Conservation (phyloP, 345 rosid species). For the Boechera divaricarpa region DNA sequence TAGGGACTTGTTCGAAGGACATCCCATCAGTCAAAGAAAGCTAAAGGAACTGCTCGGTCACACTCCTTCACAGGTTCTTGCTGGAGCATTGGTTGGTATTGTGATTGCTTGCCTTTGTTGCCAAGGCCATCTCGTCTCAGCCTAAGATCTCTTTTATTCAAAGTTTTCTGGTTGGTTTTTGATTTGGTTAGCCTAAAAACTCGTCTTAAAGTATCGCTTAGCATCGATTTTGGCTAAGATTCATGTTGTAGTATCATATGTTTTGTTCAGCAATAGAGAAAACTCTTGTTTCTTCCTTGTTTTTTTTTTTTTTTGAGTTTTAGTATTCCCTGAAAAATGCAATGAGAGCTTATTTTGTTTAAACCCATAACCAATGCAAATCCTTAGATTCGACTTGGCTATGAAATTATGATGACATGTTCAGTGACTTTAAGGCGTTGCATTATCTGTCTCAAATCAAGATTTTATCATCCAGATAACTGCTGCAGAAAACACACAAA, state of each 20-base stretch:
- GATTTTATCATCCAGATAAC: no score
- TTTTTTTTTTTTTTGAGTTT: background rate
- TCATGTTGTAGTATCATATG: slow-evolving; percentile 30
- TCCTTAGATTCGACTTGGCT: no score
- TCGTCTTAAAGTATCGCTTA: background rate
- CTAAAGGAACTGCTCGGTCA: slow-evolving; percentile 95
- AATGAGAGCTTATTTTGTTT: background rate
- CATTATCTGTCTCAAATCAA: no score
- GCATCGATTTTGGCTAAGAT: slow-evolving; percentile 28
- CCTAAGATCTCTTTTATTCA: slow-evolving; percentile 40
- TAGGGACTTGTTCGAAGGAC: slow-evolving; percentile 91
- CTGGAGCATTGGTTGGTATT: slow-evolving; percentile 84
- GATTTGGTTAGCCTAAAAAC: background rate
- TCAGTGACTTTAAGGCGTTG: no score
- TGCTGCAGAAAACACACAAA: no score
- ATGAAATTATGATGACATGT: no score
- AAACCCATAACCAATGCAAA: no score
- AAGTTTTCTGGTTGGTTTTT: slow-evolving; percentile 16
- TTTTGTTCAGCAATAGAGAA: slow-evolving; percentile 30
- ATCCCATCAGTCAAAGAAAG: slow-evolving; percentile 89
- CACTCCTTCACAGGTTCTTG: slow-evolving; percentile 88
- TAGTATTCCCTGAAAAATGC: slow-evolving; percentile 14
- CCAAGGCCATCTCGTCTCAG: slow-evolving; percentile 62
- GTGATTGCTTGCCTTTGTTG: slow-evolving; percentile 76
- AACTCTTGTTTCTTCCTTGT: background rate